These are phyloP conservation scores for Teratosphaeria nubilosa DNA, from an alignment of 2,329 filamentous ascomycete genomes.

Conservation along the genomic window DNA sequence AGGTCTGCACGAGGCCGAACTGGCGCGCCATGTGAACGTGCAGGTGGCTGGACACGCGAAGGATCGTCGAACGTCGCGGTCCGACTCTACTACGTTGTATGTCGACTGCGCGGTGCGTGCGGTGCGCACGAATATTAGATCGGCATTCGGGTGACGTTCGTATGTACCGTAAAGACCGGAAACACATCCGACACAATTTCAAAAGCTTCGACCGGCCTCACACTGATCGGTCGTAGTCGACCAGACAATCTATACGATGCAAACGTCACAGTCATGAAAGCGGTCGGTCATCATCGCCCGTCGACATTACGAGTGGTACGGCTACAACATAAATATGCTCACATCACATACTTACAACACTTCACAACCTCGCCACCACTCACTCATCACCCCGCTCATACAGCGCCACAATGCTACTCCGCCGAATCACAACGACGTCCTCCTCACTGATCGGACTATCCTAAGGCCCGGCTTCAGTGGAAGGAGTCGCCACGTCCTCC, in stretches of 20 bases:
- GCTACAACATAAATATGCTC: background rate
- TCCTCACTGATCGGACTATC: background rate
- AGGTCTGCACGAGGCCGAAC: background rate
- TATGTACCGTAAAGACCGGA: no score
- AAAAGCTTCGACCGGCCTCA: no score
- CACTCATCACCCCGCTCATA: background rate
- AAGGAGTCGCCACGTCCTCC: conserved; percentile 9
- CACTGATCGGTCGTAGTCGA: no score
- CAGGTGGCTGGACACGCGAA: background rate
- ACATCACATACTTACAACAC: background rate
- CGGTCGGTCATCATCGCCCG: no score
- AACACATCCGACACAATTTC: no score
- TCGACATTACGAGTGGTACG: no score
- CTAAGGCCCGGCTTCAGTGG: conserved; percentile 3
- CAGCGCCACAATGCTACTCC: background rate
- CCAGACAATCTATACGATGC: no score
- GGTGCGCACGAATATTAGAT: background rate
- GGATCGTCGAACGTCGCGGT: background rate
- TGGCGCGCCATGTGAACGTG: background rate
- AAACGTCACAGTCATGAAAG: no score
- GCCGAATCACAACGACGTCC: background rate
- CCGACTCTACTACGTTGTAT: no score
- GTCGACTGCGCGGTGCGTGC: background rate
- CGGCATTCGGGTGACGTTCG: no score
- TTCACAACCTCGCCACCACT: background rate